Conservation (phyloP, 208 protist species). For the Wallacemonas rigidus region DNA sequence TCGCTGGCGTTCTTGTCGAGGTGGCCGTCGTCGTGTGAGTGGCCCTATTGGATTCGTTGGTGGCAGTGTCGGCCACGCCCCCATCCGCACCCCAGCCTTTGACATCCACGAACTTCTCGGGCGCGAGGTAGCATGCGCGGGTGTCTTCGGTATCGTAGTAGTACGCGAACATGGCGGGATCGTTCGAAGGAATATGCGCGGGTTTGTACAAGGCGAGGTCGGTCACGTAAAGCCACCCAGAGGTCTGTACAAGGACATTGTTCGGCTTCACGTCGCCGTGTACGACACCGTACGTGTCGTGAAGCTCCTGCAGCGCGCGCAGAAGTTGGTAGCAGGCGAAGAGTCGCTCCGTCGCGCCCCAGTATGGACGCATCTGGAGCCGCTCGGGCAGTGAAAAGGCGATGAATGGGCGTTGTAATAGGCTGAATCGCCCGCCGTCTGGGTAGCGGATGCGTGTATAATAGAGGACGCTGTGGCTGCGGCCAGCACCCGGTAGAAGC, state of each 20-base stretch:
- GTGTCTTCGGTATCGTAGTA: slow-evolving; percentile 90
- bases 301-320: slow-evolving; percentile 65
- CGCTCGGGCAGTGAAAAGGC: slow-evolving; percentile 76
- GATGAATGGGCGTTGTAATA: slow-evolving; percentile 77
- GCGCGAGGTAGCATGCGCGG: slow-evolving; percentile 77
- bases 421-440: slow-evolving; percentile 46
- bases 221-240: slow-evolving; percentile 73
- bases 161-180: slow-evolving; percentile 81
- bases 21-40: not conserved
- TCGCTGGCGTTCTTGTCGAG: not conserved
- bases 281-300: slow-evolving; percentile 71
- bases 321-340: slow-evolving; percentile 78
- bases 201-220: slow-evolving; percentile 92
- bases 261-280: slow-evolving; percentile 91
- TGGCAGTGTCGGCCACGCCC: not conserved
- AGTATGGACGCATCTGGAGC: slow-evolving; percentile 65
- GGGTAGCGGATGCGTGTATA: slow-evolving; percentile 33
- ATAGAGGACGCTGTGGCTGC: slow-evolving; percentile 32
- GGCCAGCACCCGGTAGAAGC: not conserved
- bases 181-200: slow-evolving; percentile 53
- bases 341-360: slow-evolving; percentile 40
- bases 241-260: slow-evolving; percentile 80
- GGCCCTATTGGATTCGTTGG: not conserved
- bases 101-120: slow-evolving; percentile 81
- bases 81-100: not conserved